Base-by-base conservation (phyloP, 2,329 filamentous ascomycete genomes). In the Dothistroma pini region DNA sequence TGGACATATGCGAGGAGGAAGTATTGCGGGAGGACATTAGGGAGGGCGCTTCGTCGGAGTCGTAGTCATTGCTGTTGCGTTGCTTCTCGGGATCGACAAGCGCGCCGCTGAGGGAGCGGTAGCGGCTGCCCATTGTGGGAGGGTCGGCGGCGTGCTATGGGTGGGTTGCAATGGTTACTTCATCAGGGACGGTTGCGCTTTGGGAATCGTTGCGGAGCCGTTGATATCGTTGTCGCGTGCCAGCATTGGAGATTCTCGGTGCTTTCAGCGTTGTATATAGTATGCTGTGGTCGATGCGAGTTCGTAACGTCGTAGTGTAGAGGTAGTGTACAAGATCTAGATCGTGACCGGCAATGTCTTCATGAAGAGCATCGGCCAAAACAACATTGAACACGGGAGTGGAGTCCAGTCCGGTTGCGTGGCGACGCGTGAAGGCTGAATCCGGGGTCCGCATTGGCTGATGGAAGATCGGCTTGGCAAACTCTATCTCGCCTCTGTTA, bases 1-100 rank as follows among this genome's bases (percentile, higher is more conserved):
- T 74, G 22, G 70, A 70, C 47, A 69, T 64, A 56, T 68, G 63
- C 48, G 66, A 66, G 50, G 60, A 58, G 8, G 65, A 65, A 11
- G 64, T 61, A 48, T 67, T 63, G 52, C 64, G 56, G 35, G 70
- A 67, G 53, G 67, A 67, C n/a, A 69, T 58, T 49, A 71, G 75
- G 44, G 74, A 75, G 59, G 71, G 74, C 25, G 64, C 66, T 34
- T 67, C 65, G 49, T 68, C 65, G 52, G 59, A 58, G 41, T 71
- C 68, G 67, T 72, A 71, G 53, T 69, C 71, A 56, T 71, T 70
- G 60, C 73, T 72, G 68, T 73, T 72, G 34, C 71, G 73, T 56
- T 69, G 71, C 63, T 79, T 80, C 64, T 80, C 78, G 51, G 73
- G 66, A 64, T 73, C 71, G 51, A 73, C 52, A 41, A 69, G 63